Evolutionary conservation across 2,329 filamentous ascomycete genomes (phyloP).

Genomic region (Alternaria panax): DNA sequence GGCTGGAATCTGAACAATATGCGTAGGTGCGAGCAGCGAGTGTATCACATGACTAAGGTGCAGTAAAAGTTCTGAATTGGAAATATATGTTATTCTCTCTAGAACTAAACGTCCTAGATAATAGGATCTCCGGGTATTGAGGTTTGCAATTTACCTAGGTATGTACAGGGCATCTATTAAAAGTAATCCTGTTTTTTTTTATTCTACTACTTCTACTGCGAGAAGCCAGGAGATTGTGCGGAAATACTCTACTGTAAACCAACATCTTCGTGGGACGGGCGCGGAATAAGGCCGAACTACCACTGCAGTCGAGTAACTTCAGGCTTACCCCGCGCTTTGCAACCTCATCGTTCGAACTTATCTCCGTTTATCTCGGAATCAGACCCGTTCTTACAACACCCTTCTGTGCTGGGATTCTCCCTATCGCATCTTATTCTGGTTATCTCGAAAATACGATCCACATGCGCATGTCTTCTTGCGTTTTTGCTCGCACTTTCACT

Average conservation of each 20-base stretch:
- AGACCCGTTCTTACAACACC: background rate
- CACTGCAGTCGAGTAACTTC: background rate
- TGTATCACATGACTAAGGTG: no score
- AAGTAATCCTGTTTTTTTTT: no score
- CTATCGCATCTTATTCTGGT: background rate
- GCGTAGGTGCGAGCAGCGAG: no score
- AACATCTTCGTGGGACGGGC: background rate
- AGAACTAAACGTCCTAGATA: no score
- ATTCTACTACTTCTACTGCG: no score
- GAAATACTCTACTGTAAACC: background rate
- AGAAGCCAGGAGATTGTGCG: background rate
- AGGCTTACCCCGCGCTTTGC: background rate
- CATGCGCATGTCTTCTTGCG: background rate
- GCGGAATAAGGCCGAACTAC: background rate
- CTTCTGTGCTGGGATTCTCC: background rate
- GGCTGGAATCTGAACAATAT: no score
- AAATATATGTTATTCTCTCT: no score
- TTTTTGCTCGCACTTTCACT: background rate
- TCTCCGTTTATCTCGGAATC: background rate
- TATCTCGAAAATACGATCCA: background rate
- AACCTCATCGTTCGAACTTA: background rate
- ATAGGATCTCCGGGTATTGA: no score
- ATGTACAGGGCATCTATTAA: no score
- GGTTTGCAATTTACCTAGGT: no score
- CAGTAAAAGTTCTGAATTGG: no score